Conservation (phyloP, 768 basidiomycete species). For the Lentinula guzmanii region DNA sequence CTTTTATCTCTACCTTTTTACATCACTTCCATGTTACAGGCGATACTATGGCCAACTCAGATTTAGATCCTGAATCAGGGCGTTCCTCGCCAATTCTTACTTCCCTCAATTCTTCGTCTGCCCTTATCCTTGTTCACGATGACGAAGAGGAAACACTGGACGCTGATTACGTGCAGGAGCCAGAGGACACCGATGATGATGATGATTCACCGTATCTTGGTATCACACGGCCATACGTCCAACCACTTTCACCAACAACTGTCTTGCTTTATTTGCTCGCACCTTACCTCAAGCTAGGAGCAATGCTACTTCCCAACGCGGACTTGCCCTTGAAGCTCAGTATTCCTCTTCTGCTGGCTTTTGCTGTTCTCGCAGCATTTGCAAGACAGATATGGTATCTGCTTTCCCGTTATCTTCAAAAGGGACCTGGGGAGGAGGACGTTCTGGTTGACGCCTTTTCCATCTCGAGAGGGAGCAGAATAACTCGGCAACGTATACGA, state of each 20-base stretch:
- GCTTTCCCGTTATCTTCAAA: slow-evolving; percentile 66
- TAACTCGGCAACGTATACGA: slow-evolving; percentile 44
- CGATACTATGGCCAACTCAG: not conserved
- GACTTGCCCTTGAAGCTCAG: slow-evolving; percentile 41
- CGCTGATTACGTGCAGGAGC: slow-evolving; percentile 15
- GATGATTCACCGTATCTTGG: slow-evolving; percentile 39
- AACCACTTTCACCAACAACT: slow-evolving; percentile 49
- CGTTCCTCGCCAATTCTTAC: slow-evolving; percentile 18
- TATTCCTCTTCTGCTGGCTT: slow-evolving; percentile 42
- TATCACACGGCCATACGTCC: slow-evolving; percentile 35
- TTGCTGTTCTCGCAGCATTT: slow-evolving; percentile 54
- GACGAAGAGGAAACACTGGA: slow-evolving; percentile 30
- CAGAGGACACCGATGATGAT: slow-evolving; percentile 35
- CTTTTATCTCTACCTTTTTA: not conserved
- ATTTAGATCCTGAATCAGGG: slow-evolving; percentile 9
- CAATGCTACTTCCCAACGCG: slow-evolving; percentile 51
- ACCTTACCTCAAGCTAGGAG: slow-evolving; percentile 68
- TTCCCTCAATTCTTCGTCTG: slow-evolving; percentile 38
- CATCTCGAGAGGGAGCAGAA: slow-evolving; percentile 25
- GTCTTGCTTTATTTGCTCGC: slow-evolving; percentile 67
- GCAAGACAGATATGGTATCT: slow-evolving; percentile 71
- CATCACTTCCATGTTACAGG: not conserved
- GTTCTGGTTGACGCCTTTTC: slow-evolving; percentile 58
- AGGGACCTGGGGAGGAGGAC: slow-evolving; percentile 54
- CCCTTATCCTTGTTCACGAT: slow-evolving; percentile 57